These are phyloP conservation scores for Gloeopeniophorella convolvens DNA, from an alignment of 768 basidiomycete genomes.

Conservation along the genomic window DNA sequence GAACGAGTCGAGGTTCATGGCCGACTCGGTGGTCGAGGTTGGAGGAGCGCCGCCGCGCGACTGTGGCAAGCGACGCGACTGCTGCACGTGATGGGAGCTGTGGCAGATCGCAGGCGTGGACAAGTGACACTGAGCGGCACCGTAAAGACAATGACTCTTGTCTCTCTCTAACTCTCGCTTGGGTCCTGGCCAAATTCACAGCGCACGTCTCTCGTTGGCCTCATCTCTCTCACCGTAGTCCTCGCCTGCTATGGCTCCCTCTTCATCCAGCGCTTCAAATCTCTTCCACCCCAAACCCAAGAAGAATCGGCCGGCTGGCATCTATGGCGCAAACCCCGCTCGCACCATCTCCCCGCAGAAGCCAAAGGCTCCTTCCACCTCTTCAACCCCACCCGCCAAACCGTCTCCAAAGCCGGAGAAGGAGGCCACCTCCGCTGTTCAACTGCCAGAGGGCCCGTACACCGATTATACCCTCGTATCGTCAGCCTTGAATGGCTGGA, in stretches of 20 bases:
- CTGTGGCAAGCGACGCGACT: neutral
- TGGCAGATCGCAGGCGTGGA: neutral
- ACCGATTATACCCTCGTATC: slow-evolving; percentile 77
- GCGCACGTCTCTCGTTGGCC: slow-evolving; percentile 2
- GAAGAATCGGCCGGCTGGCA: slow-evolving; percentile 12
- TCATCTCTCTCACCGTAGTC: neutral
- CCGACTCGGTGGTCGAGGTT: no score
- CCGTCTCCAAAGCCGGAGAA: slow-evolving; percentile 13
- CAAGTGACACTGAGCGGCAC: neutral
- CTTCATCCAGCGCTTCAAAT: slow-evolving; percentile 12
- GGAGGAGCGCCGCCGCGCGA: neutral
- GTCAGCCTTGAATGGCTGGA: slow-evolving; percentile 78
- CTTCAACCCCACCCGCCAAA: slow-evolving; percentile 13
- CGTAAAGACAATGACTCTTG: neutral
- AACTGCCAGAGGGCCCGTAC: slow-evolving; percentile 59
- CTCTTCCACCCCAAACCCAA: slow-evolving; percentile 21
- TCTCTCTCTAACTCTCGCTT: neutral
- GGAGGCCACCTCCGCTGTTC: slow-evolving; percentile 6
- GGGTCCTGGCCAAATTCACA: neutral
- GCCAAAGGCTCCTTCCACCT: slow-evolving; percentile 9
- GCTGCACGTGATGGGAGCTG: slow-evolving; percentile 5
- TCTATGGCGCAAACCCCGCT: slow-evolving; percentile 10
- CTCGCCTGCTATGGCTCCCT: slow-evolving; percentile 11
- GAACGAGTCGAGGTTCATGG: slow-evolving; percentile 6
- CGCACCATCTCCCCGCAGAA: slow-evolving; percentile 13